A percentile compares a stretch with the other conserved stretches of the same genome.
These are phyloP conservation scores for Paecilomyces fulvus DNA, from an alignment of 2,329 filamentous ascomycete genomes.

Conservation along the genomic window DNA sequence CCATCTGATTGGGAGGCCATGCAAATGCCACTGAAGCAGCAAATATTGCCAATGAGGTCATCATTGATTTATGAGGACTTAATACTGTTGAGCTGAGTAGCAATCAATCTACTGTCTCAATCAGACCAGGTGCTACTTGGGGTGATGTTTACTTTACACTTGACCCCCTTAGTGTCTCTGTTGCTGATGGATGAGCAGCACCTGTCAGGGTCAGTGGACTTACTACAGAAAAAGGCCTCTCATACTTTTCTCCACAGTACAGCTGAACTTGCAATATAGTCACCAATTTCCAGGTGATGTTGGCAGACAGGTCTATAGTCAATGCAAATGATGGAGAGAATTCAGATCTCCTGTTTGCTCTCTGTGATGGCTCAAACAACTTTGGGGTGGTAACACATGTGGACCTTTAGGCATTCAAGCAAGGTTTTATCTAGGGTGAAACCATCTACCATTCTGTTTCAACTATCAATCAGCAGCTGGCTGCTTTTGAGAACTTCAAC, in stretches of 20 bases:
- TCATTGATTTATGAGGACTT: background rate
- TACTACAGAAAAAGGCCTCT: conserved; percentile 29
- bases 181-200: conserved; percentile 14
- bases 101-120: background rate
- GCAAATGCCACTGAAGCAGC: background rate
- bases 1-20: background rate
- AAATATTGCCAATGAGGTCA: conserved; percentile 7
- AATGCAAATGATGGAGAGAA: conserved; percentile 37
- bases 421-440: conserved; percentile 7
- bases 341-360: conserved; percentile 44
- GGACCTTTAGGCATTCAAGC: conserved; percentile 8
- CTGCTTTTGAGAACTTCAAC: too few relatives aligned
- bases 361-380: conserved; percentile 51
- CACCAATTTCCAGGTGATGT: conserved; percentile 39
- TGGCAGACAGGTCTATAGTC: conserved; percentile 42
- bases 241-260: conserved; percentile 38
- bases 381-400: conserved; percentile 36
- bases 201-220: conserved; percentile 20
- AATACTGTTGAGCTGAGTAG: background rate
- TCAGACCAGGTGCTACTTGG: background rate
- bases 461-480: too few relatives aligned
- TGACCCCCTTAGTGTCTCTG: conserved; percentile 10
- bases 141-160: conserved; percentile 4
- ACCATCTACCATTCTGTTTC: background rate
- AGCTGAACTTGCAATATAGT: conserved; percentile 47